phyloP scores from a whole-genome alignment of 768 basidiomycete species.

The Lentinula boryana region DNA sequence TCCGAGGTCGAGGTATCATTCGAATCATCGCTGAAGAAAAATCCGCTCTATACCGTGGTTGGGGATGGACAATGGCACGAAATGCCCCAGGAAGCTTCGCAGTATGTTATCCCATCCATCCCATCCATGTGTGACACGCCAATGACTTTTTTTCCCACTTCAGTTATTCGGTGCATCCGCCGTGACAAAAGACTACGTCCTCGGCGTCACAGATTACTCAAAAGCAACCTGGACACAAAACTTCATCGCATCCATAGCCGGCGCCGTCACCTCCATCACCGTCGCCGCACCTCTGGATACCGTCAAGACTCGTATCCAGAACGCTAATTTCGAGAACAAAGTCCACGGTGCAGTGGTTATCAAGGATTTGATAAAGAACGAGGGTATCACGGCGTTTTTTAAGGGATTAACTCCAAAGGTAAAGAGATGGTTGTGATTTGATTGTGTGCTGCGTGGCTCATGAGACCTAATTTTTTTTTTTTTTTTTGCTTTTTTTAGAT shows the following conservation, averaged over 20 bases:
- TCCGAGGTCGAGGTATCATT: conserved; percentile 88
- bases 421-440: conserved; percentile 10
- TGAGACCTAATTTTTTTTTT: conserved; percentile 5
- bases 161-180: conserved; percentile 98
- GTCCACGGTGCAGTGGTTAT: conserved; percentile 77
- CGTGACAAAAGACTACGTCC: conserved; percentile 87
- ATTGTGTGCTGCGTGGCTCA: conserved; percentile 24
- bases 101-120: too few species aligned
- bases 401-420: conserved; percentile 98
- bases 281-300: conserved; percentile 94
- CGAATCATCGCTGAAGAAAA: conserved; percentile 92
- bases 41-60: conserved; percentile 87
- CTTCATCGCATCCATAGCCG: conserved; percentile 91
- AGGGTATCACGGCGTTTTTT: conserved; percentile 83
- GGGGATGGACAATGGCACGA: conserved; percentile 98
- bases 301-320: conserved; percentile 97
- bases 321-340: conserved; percentile 92
- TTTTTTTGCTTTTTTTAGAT: conserved; percentile 47
- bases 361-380: conserved; percentile 79
- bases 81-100: conserved; percentile 97
- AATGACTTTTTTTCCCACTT: too few species aligned
- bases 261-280: conserved; percentile 92
- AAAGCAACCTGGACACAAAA: conserved; percentile 97
- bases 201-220: conserved; percentile 85
- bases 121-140: too few species aligned